Base-by-base conservation (phyloP, 2,329 filamentous ascomycete genomes). In the Fusarium incarnatum region DNA sequence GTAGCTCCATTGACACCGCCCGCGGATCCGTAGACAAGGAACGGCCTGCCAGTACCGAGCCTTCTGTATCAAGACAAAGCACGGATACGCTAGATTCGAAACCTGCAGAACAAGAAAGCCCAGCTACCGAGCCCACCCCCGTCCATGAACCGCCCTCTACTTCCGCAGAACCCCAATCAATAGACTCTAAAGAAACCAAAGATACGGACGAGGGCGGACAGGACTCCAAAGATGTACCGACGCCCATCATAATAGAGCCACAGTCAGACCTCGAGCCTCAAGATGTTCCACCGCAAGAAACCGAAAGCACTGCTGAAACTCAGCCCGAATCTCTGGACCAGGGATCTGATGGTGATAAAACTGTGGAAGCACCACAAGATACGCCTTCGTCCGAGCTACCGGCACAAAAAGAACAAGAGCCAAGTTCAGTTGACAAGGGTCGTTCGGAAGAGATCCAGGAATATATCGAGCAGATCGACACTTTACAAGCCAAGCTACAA, bases 401-500 rank as follows among this genome's bases (percentile, higher is more conserved):
- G 8, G 20, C 54, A 11, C 65, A 58, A 27, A 53, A 45, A 18
- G 64, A 52, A 32, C 64, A 72, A 22, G 75, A 76, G 16, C 22
- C 76, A 22, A 74, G 75, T 16, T 71, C 74, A n/a, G 56, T 71
- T 34, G 77, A 73, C 45, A 49, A 61, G 9, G 68, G 64, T 67
- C 88, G 93, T 70, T 91, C 95, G 61, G 93, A 96, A 73, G 96
- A 98, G 77, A 86, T 94, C 42, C 90, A 96, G 74, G 87, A 87
- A 50, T 93, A 97, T 68, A 87, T 95, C 9, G 96, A 99, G 80
- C 90, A 92, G 37, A 96, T 98, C 58, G 96, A 99, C 82, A 92
- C 94, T 6, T 82, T 99, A 3, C 93, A 98, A 78, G 89, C 94
- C 9, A 98, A 99, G 77, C 83, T 99, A 28, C 91, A 94, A 71